Evolutionary conservation across 768 basidiomycete genomes (phyloP), one percentile per base, ranked within the genome.

Genomic region (Leucogyrophana mollusca): DNA sequence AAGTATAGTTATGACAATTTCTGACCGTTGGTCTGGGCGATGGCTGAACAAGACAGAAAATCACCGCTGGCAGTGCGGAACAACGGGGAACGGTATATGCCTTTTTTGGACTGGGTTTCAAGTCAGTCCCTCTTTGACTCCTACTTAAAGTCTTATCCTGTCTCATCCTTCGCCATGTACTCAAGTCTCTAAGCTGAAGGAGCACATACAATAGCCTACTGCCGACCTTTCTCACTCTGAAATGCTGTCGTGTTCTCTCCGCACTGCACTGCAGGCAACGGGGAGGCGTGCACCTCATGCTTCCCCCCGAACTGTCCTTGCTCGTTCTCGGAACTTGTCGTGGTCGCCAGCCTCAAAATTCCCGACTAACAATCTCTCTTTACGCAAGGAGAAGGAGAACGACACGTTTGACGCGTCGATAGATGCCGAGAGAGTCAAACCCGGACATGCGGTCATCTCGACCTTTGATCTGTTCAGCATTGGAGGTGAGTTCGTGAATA

Each of bases 401-500:
- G 46, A 51, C 11, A 9, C 35, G 20, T 16, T 37, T 8, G 35
- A 37, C 16, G 24, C 41, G 7, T 45, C 47, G 4, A 41, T 43
- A 17, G 55, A 53, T 30, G n/a, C 43, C 4, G 47, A 52, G 37
- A 9, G 52, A 3, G 52, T 64, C 33, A 65, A 71, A 21, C 74
- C 80, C 11, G 84, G 90, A 43, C 91, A 94, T 72, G 93, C 93
- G 4, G 93, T 94, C 53, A 94, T 95, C 44, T 92, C 90, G 1
- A 83, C 93, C 1, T 95, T 94, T 60, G 94, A 96, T 65, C 72
- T 95, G 43, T 94, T 95, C 72, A 89, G 85, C 56, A 87, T 94
- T 51, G 93, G 93, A 49, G 89, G 88, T 86, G 55, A 53, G 81
- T 63, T 27, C 39, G 34, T 20, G 16, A 20, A 18, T 16, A 9